Base-by-base conservation (phyloP, 306 rosid species). In the Sophora flavescens region DNA sequence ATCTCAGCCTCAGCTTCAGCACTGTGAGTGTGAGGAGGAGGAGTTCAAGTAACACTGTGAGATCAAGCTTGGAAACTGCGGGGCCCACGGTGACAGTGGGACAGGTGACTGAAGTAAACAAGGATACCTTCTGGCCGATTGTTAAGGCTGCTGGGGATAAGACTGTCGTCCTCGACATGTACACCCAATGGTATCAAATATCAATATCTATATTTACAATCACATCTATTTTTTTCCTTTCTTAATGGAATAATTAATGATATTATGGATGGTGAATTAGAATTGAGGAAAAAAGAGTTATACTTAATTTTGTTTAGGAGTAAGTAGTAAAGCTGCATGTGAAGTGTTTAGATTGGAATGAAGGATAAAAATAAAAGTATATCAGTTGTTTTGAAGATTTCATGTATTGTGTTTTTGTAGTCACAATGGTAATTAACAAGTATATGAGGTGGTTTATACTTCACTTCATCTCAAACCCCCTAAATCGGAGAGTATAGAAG, bases 41-140 rank as follows among this genome's bases (percentile, higher is more conserved):
- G 58, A 33, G 22, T 22, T 22, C 48, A 44, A 28, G 53, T 59
- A 18, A 58, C 11, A 69, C 63, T 5, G 91, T 92, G 4, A 80
- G 89, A 70, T 88, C 91, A 3, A 87, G 90, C 90, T 86, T 91
- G 87, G 96, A 91, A 17, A 90, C 85, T 3, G 84, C 84, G 32
- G 96, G 87, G 3, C 82, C 93, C 76, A 88, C 90, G 0, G 97
- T 68, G 17, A 88, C 90, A 0, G 93, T 74, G 6, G 99, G 97
- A 3, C 80, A 91, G 84, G 97, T 95, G 58, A 95, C 97, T 2
- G 96, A 88, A 84, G 97, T 95, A 7, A 82, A 88, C 81, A 92
- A 95, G 83, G 97, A 95, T 38, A 95, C 93, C 17, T 95, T 95
- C 90, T 92, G 99, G 99, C 97, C 99, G 9, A 91, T 95, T 36